Evolutionary conservation across 768 basidiomycete species (phyloP).

Genomic region (Boletus subcaerulescens): DNA sequence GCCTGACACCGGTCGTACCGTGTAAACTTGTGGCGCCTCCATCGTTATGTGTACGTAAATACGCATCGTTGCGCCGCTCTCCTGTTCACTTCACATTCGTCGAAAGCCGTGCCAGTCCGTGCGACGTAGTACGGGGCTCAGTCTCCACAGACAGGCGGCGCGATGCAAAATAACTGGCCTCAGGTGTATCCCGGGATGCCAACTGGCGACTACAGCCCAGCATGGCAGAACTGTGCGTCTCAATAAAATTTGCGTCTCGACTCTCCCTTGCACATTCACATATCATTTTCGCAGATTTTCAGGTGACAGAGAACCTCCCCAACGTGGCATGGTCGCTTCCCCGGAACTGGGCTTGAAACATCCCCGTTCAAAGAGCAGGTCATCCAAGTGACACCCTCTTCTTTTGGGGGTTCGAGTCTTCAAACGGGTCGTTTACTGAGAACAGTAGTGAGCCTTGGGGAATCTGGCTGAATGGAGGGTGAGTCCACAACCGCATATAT

Average conservation of each 20-base stretch:
- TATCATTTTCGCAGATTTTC: conserved; percentile 44
- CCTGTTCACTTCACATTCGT: too few species aligned
- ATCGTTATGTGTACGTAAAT: too few species aligned
- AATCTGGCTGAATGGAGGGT: conserved; percentile 74
- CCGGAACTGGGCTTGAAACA: conserved; percentile 59
- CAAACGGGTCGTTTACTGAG: conserved; percentile 51
- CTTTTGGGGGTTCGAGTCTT: conserved; percentile 61
- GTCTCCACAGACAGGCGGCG: neutral
- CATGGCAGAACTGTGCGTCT: conserved; percentile 58
- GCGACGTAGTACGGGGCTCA: neutral
- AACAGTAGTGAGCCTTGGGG: conserved; percentile 54
- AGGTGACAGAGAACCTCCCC: conserved; percentile 54
- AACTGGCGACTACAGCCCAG: conserved; percentile 46
- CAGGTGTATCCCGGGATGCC: conserved; percentile 44
- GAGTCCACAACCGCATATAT: conserved; percentile 12
- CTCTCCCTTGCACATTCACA: neutral
- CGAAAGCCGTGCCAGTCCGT: too few species aligned
- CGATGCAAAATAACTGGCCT: conserved; percentile 24
- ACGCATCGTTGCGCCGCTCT: too few species aligned
- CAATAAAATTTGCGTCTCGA: too few species aligned
- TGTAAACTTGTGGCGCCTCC: too few species aligned
- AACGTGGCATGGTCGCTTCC: conserved; percentile 51
- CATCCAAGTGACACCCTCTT: conserved; percentile 67
- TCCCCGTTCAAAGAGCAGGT: conserved; percentile 56
- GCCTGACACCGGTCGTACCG: too few species aligned